Evolutionary conservation across 768 basidiomycete species (phyloP).

Genomic region (Mycena albidolilacea): DNA sequence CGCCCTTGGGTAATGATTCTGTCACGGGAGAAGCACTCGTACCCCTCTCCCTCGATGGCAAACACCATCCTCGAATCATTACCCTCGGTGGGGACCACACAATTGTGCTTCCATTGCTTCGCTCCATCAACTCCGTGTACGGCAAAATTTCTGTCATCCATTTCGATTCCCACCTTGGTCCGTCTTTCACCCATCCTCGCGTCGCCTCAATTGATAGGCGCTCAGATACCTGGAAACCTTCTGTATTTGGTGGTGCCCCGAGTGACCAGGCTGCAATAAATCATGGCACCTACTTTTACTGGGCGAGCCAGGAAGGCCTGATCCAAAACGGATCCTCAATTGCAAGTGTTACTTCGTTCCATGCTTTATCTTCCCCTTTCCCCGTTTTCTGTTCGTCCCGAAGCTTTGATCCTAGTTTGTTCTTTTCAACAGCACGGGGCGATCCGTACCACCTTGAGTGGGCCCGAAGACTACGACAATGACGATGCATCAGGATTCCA

Average conservation of each 20-base stretch:
- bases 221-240: slow-evolving; percentile 81
- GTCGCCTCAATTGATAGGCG: slow-evolving; percentile 13
- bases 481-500: slow-evolving; percentile 87
- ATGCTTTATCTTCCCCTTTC: slow-evolving; percentile 30
- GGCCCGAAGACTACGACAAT: slow-evolving; percentile 82
- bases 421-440: slow-evolving; percentile 80
- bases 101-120: slow-evolving; percentile 73
- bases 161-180: slow-evolving; percentile 84
- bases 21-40: slow-evolving; percentile 69
- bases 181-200: slow-evolving; percentile 40
- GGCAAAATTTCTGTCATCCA: slow-evolving; percentile 88
- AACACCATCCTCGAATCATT: slow-evolving; percentile 83
- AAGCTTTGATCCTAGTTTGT: slow-evolving; percentile 84
- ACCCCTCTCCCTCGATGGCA: slow-evolving; percentile 78
- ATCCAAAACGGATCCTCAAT: slow-evolving; percentile 85
- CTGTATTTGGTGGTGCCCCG: slow-evolving; percentile 82
- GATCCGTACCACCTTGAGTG: slow-evolving; percentile 87
- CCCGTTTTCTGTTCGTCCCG: slow-evolving; percentile 45
- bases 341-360: slow-evolving; percentile 74
- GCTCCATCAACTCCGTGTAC: slow-evolving; percentile 83
- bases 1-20: slow-evolving; percentile 74
- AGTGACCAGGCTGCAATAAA: slow-evolving; percentile 83
- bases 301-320: slow-evolving; percentile 87
- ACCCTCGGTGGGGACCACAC: slow-evolving; percentile 93
- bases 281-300: slow-evolving; percentile 93